Conservation (phyloP, 2,329 filamentous ascomycete genomes). For the Penicillium sp. region DNA sequence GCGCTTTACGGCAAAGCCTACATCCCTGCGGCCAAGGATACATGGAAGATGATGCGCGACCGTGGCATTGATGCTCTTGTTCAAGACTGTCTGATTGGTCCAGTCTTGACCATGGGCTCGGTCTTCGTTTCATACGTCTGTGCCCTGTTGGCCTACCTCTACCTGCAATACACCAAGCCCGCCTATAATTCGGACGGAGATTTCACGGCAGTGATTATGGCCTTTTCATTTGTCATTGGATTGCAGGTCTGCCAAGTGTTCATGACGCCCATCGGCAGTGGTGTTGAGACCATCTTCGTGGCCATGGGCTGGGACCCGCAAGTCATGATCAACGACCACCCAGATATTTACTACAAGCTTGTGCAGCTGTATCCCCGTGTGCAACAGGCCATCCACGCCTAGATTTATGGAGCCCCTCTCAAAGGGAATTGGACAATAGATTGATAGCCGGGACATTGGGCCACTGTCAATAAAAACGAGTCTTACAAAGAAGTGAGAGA, state of each 20-base stretch:
- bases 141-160: conserved; percentile 80
- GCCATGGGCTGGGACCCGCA: conserved; percentile 65
- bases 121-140: conserved; percentile 82
- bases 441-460: not conserved
- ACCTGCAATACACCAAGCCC: conserved; percentile 77
- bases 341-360: conserved; percentile 76
- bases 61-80: conserved; percentile 86
- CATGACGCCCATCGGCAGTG: conserved; percentile 80
- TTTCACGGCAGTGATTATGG: conserved; percentile 75
- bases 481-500: not conserved
- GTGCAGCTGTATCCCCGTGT: conserved; percentile 79
- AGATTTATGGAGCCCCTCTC: not conserved
- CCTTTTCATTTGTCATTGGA: conserved; percentile 84
- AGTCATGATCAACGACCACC: conserved; percentile 75
- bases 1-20: conserved; percentile 90
- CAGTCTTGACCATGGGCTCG: conserved; percentile 70
- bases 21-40: conserved; percentile 80
- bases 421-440: not conserved
- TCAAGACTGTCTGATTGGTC: conserved; percentile 80
- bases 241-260: conserved; percentile 88
- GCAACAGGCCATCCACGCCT: conserved; percentile 72
- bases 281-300: conserved; percentile 90
- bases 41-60: conserved; percentile 87
- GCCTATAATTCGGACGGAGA: conserved; percentile 66
- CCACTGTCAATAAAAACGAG: not conserved